Conservation (phyloP, 768 basidiomycete species). For the Lactarius pseudohatsudake region DNA sequence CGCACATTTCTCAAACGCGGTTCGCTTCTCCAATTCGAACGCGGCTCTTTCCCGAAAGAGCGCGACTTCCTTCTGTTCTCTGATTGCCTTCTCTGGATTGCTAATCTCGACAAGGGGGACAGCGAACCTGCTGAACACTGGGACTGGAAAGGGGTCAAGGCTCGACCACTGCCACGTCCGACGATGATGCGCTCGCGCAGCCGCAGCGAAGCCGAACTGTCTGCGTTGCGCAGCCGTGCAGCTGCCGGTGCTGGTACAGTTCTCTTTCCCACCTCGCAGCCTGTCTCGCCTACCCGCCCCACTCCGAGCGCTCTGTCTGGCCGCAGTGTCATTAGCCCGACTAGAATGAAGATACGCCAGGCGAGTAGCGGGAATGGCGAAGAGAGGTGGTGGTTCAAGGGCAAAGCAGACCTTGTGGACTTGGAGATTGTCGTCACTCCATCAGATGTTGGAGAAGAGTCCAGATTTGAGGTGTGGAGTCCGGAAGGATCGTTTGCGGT, state of each 20-base stretch:
- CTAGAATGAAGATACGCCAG: constrained; percentile 34
- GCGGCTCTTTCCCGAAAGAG: constrained; percentile 49
- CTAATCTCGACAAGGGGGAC: constrained; percentile 41
- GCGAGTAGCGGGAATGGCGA: constrained; percentile 43
- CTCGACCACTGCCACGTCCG: constrained; percentile 30
- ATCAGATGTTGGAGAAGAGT: constrained; percentile 50
- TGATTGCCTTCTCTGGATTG: constrained; percentile 79
- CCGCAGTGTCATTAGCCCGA: constrained; percentile 32
- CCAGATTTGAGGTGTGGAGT: constrained; percentile 69
- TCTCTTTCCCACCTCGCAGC: constrained; percentile 3
- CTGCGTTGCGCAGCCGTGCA: constrained; percentile 30
- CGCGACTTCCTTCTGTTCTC: constrained; percentile 81
- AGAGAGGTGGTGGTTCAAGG: constrained; percentile 74
- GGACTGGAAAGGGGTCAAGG: constrained; percentile 30
- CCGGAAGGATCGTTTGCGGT: constrained; percentile 76
- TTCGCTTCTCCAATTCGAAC: constrained; percentile 55
- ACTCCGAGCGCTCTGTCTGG: constrained; percentile 21
- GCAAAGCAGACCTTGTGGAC: constrained; percentile 67
- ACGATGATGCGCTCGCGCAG: constrained; percentile 48
- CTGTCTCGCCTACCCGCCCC: constrained; percentile 10
- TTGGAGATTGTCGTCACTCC: constrained; percentile 65
- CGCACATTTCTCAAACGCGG: constrained; percentile 75
- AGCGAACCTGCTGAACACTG: constrained; percentile 28
- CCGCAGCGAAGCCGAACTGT: constrained; percentile 61
- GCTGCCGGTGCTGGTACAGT: neutral